Base-by-base conservation (phyloP, 164 flowering plant species). In the Dillenia turbinata region DNA sequence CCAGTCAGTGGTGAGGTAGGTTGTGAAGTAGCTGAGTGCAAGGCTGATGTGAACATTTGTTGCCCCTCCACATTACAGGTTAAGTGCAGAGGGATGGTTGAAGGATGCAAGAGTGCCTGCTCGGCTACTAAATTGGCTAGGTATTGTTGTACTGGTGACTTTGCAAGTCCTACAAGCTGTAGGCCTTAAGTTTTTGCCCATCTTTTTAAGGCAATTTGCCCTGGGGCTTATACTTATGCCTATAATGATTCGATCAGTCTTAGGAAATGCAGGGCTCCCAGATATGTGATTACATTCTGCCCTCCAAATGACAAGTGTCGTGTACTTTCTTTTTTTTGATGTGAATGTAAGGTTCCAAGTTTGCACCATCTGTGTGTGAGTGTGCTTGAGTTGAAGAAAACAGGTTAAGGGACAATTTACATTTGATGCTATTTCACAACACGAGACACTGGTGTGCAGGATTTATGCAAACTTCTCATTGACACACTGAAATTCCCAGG, bases 111-210 rank as follows among this genome's bases (percentile, higher is more conserved):
- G 74, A 90, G 96, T 45, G 96, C 96, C 14, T 90, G 93, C 58
- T 61, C 84, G 76, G 93, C 93, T 9, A 75, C 77, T 70, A 76
- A 73, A 49, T 73, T 88, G 0, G 83, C 68, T 52, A 89, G 64
- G 71, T 94, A 89, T 63, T 94, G 98, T 50, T 94, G 98, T 74
- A 94, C 97, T 0, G 98, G 97, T 0, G 71, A 78, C 55, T 90
- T 62, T 55, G 69, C 90, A 0, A 66, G 73, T 14, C 87, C 91
- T 0, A 73, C 73, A 26, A 79, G 69, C 7, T 90, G 96, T 71
- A 83, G 81, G 74, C 93, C 96, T 1, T 80, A 87, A 0, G 63
- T 84, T 3, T 90, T 81, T 62, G 78, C 90, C 1, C 75, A 76
- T 47, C 77, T 90, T 44, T 90, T 90, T 53, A 90, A 90, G 78